Evolutionary conservation across 225 moss, liverwort and hornwort species (phyloP), one percentile per base, ranked within the genome.

Genomic region (Polytrichum formosum): DNA sequence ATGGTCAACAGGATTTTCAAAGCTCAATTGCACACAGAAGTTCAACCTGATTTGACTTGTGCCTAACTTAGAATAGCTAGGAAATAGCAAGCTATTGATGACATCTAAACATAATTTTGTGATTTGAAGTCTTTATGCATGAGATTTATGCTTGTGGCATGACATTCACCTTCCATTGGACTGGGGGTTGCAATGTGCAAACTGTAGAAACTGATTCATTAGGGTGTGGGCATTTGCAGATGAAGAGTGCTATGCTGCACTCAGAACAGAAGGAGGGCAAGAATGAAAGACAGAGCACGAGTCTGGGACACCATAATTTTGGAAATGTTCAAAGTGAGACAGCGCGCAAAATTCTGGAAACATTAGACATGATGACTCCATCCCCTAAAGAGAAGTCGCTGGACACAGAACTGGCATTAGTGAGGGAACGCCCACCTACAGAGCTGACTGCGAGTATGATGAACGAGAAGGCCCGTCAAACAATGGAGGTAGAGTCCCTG

Each of bases 271-370:
- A 80, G 75, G 72, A 76, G 79, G 79, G 82, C 68, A 79, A 80
- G 30, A 71, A 46, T 6, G 76, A 66, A 75, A 67, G 62, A 17
- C 33, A 19, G 33, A 28, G 29, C 66, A 70, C 64, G 65, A 67
- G 67, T 54, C 54, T 68, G 53, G 81, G 73, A 77, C 13, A 64
- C 17, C 68, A 62, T 74, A 60, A 55, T 63, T 66, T 68, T 23
- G 20, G 58, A 54, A 79, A 80, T 21, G 74, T 73, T 54, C 75
- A 76, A 69, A 86, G 85, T 81, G 93, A 88, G 71, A 97, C 96
- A 56, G 96, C 96, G 30, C 92, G 96, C 6, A 97, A 92, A 79
- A 97, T 97, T 78, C 67, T 97, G 75, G 96, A 93, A 77, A 97
- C 96, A 58, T 73, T 97, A 70, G 96, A 97, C 46, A 89, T 87